Evolutionary conservation across 192 early-diverging fungal species (phyloP).

Genomic region (Linnemannia exigua): DNA sequence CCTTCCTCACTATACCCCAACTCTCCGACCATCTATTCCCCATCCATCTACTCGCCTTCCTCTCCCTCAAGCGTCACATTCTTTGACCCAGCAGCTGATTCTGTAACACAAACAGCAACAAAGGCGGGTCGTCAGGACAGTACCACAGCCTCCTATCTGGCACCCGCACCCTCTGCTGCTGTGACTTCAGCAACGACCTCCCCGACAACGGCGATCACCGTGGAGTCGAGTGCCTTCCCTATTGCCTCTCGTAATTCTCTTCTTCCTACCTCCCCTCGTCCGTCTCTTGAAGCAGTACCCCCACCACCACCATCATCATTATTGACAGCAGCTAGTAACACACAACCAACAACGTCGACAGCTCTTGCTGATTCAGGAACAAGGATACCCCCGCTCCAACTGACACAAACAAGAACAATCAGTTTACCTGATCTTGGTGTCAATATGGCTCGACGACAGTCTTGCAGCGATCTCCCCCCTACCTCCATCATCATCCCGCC

Average conservation of each 20-base stretch:
- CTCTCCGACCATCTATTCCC: not conserved
- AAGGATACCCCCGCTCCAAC: conserved; percentile 16
- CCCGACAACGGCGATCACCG: not conserved
- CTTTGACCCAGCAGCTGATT: not conserved
- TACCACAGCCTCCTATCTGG: not conserved
- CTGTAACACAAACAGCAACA: conserved; percentile 10
- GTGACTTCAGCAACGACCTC: not conserved
- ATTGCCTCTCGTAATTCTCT: conserved; percentile 29
- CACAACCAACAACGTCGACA: not conserved
- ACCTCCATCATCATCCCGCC: conserved; percentile 54
- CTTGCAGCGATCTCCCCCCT: conserved; percentile 52
- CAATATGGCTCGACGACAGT: conserved; percentile 51
- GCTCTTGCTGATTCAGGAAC: not conserved
- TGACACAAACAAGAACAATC: conserved; percentile 18
- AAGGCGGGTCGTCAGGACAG: not conserved
- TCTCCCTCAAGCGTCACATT: conserved; percentile 3
- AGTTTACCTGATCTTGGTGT: conserved; percentile 16
- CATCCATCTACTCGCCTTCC: not conserved
- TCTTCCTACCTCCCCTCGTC: not conserved
- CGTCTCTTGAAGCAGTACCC: not conserved
- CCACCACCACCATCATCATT: conserved; percentile 1
- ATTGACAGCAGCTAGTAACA: not conserved
- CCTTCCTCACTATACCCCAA: not conserved
- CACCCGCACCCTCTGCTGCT: not conserved
- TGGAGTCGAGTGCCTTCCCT: conserved; percentile 6